Base-by-base conservation (phyloP, 2,329 filamentous ascomycete species). In the Xylaria hypoxylon region DNA sequence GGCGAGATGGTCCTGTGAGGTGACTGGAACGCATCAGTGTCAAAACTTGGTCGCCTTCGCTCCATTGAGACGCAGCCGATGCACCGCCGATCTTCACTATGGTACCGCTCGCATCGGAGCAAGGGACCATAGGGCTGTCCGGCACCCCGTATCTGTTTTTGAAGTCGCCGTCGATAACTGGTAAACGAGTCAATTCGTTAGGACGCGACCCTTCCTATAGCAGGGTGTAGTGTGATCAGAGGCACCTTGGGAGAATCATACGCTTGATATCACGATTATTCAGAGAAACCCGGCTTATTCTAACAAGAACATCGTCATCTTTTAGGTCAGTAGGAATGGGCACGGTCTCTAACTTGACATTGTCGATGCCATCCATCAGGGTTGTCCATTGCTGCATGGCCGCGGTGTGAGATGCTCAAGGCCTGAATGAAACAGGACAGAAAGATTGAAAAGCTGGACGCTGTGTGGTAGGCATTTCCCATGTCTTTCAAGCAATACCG, bases 311-410 rank as follows among this genome's bases (percentile, higher is more conserved):
- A 7, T 63, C 61, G 10, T 58, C 35, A 10, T 63, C 45, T 22
- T 45, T 52, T 17, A 63, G 11, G 1, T 58, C 45, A 19, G 10
- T n/a, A 5, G 61, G 53, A 11, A 22, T 26, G 0, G 61, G 61
- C 26, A 38, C 15, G 24, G 24, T 58, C 26, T 58, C 53, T 24
- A 59, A 15, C 44, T 24, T 57, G 33, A 58, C 19, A 17, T 48
- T 63, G 13, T 63, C 61, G 5, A 63, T 45, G 13, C 61, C 53
- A 28, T 59, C 53, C 61, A 59, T 51, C 15, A 63, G 28, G 2
- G 61, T 63, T 8, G 53, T 28, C 61, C 61, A 63, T 45, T 63
- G 61, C 45, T 63, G 48, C 61, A 63, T 58, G 13, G 35, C 44
- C 2, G 33, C 35, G n/a, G 7, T 19, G 17, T 19, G 48, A 51